Evolutionary conservation across 768 basidiomycete species (phyloP), one percentile per base, ranked within the genome.

Genomic region (Russula virescens): DNA sequence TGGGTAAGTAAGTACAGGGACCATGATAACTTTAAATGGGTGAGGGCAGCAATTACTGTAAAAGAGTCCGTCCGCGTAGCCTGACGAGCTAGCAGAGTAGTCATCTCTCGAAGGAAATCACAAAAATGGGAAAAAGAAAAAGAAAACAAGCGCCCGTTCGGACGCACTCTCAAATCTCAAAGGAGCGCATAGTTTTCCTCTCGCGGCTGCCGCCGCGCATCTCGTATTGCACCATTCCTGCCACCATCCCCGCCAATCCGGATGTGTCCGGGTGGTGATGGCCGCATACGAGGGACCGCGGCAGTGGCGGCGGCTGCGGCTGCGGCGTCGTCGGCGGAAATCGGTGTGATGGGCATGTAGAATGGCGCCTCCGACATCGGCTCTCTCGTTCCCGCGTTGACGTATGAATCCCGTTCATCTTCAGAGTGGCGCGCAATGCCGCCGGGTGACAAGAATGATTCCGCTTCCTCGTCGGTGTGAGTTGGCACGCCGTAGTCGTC

Each of bases 401-500:
- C 63, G 40, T 66, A 50, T 26, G 45, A 43, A 35, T 66, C 64
- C 25, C 42, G 42, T 31, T 62, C 64, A 21, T 55, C 60, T 19
- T 42, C 58, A 16, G 63, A 64, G 14, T 64, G 63, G 55, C 63
- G 63, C 6, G 52, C 58, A 31, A 55, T 26, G 21, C 62, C 65
- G 38, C 46, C 34, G 26, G 61, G 61, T 21, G 62, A 62, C 11
- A 68, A 49, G 64, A 68, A 68, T 40, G 67, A 65, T 25, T 53
- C 34, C 1, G 65, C 65, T 61, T 68, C 67, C 51, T 68, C 67
- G 31, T 66, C 64, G 8, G 67, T 68, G 42, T 68, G 65, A 13
- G 42, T 49, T 21, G 65, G 65, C 55, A 63, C 10, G 35, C 73
- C 74, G 26, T 73, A 74, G 35, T 80, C 80, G 60, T 81, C 80